These are phyloP conservation scores for Magnusiomyces paraingens DNA, from an alignment of 1,139 yeast genomes.

Conservation along the genomic window DNA sequence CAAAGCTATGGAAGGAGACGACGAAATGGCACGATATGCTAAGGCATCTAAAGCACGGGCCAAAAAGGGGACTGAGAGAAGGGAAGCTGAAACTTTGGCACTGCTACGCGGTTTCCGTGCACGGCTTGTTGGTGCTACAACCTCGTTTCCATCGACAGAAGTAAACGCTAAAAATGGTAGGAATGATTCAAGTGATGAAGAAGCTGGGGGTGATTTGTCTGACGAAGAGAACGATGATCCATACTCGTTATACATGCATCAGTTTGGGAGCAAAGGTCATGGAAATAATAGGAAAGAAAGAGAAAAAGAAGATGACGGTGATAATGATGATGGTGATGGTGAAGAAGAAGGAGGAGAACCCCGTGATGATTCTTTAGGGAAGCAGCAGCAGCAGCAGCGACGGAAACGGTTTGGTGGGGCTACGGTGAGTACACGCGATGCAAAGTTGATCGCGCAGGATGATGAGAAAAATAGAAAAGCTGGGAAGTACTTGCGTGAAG, in stretches of 20 bases:
- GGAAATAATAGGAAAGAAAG: not conserved
- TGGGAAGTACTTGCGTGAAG: not conserved
- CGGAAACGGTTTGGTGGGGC: not conserved
- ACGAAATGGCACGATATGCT: conserved; percentile 5
- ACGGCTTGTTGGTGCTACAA: too few relatives aligned
- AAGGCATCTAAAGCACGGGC: not conserved
- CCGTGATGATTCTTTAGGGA: not conserved
- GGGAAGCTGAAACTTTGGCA: conserved; percentile 14
- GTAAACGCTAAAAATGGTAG: not conserved
- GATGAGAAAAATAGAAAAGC: not conserved
- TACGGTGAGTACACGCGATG: not conserved
- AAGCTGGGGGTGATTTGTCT: conserved; percentile 1
- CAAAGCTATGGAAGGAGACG: not conserved
- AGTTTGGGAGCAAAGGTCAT: not conserved
- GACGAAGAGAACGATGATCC: conserved; percentile 4
- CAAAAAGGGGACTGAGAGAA: conserved; percentile 8
- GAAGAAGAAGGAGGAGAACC: too few relatives aligned
- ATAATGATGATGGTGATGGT: too few relatives aligned
- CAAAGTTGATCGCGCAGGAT: not conserved
- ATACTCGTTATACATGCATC: not conserved
- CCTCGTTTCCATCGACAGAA: too few relatives aligned
- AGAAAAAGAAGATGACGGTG: not conserved
- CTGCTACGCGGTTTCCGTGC: conserved; percentile 9
- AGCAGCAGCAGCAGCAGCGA: too few relatives aligned
- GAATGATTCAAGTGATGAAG: not conserved